Evolutionary conservation across 805 yeast genomes (phyloP), one percentile per base, ranked within the genome.

Genomic region (Barnettozyma sucrosica): DNA sequence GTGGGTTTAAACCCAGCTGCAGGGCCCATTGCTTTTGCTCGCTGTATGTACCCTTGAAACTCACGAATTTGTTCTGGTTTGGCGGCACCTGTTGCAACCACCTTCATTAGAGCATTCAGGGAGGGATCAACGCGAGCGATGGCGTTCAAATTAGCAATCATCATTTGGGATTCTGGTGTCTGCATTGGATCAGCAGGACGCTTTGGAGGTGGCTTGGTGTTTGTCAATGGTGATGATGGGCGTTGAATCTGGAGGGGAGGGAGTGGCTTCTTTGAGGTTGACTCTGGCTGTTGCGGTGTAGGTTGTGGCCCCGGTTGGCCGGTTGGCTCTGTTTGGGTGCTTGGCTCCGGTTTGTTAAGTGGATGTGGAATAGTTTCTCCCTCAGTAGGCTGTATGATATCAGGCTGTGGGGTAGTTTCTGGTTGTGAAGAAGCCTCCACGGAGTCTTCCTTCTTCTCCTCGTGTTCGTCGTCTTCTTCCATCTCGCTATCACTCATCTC

Each of bases 51-150:
- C 19, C 76, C 81, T 63, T 90, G 96, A 63, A 92, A 92, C 41
- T 79, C 81, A 21, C 77, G 69, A 16, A 92, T 84, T 62, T 89
- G 92, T 7, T 75, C 81, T 5, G 79, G 76, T 1, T 80, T 64
- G 0, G 97, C 96, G 21, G 71, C 74, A 5, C 96, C 96, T 47
- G 83, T 76, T 0, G 98, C 97, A 2, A 92, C 97, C 5, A 75
- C 76, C 52, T 83, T 81, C 97, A 92, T 89, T 45, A 92, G 67
- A 1, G 75, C 66, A 53, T 81, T 84, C 43, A 92, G 66, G 5
- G 81, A 74, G 0, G 79, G 73, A 58, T 89, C 95, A 5, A 74
- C 71, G 36, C 84, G 75, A 0, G 97, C 97, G 66, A 92, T 81
- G 1, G 84, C 72, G 58, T 90, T 90, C 58, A 92, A 74, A 56